Evolutionary conservation across 2,329 filamentous ascomycete species (phyloP).

Genomic region (Septoria petroselini): DNA sequence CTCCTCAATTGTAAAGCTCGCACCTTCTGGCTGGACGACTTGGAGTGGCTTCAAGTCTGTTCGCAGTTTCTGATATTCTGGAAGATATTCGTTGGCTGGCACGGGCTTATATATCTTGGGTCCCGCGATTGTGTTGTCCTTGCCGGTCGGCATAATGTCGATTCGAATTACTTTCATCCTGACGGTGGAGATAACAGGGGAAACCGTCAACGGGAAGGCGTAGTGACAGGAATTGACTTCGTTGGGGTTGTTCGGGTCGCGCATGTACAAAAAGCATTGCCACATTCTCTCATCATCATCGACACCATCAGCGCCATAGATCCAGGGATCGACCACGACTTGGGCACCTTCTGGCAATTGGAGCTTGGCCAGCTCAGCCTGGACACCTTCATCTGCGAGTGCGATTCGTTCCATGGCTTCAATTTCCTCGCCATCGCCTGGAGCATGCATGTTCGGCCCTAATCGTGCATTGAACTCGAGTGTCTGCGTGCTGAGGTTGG

Average conservation of each 20-base stretch:
- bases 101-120: constrained; percentile 57
- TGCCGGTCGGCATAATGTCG: constrained; percentile 66
- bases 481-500: constrained; percentile 51
- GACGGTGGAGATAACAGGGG: constrained; percentile 61
- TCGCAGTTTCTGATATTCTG: constrained; percentile 49
- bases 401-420: constrained; percentile 56
- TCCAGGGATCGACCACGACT: constrained; percentile 64
- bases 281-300: constrained; percentile 39
- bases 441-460: constrained; percentile 56
- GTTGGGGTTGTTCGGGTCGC: constrained; percentile 57
- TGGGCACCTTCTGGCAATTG: constrained; percentile 56
- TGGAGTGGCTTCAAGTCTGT: constrained; percentile 63
- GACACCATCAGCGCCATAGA: constrained; percentile 59
- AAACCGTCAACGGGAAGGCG: constrained; percentile 64
- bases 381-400: constrained; percentile 55
- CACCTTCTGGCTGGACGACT: constrained; percentile 67
- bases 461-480: constrained; percentile 59
- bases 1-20: constrained; percentile 59
- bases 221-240: constrained; percentile 67
- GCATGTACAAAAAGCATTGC: constrained; percentile 65
- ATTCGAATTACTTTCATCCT: constrained; percentile 65
- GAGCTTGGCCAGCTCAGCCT: constrained; percentile 59
- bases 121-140: constrained; percentile 57
- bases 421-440: constrained; percentile 59
- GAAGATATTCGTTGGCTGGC: constrained; percentile 63